Base-by-base conservation (phyloP, 1,139 yeast genomes). In the Candida labiduridarum region DNA sequence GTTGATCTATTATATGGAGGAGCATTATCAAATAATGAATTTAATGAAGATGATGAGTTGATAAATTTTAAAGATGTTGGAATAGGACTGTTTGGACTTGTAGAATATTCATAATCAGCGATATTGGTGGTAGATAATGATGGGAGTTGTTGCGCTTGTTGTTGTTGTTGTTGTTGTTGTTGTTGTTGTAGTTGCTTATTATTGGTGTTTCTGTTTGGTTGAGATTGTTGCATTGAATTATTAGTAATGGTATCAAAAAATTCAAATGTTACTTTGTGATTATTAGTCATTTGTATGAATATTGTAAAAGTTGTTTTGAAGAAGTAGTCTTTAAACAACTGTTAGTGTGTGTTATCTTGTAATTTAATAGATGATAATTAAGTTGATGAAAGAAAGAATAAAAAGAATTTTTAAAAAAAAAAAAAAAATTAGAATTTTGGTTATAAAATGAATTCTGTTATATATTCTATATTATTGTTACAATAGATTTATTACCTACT, bases 1-100 rank as follows among this genome's bases (percentile, higher is more conserved):
- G 45, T 22, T 2, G 51, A 19, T 36, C 43, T 43, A 11, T 46
- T 34, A 12, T 43, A 41, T 10, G 38, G 33, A 22, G 52, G 47
- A 11, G 49, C 36, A 11, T 40, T 49, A 49, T 62, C 71, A 56
- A 68, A 69, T 39, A 68, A 56, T 35, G 71, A 66, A 54, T 65
- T 65, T 46, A 68, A 47, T 14, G 62, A 67, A 15, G 66, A 59
- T 45, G 62, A 56, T 7, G 73, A 68, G 39, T 58, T 61, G 43
- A 58, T 54, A 34, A 50, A 45, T 22, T 38, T 47, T 34, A 50
- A 36, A 18, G 27, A 12, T 4, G 25, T 38, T 18, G 46, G 46
- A 14, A 19, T 38, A 12, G 47, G 42, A 43, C 49, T 48, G 15
- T 34, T 41, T 3, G 49, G 48, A 38, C 46, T 49, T 2, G 47